Percentiles rank a stretch among this genome's conserved stretches.
Evolutionary conservation across 257 asterid species (phyloP).

Genomic region (Primulina eburnea): DNA sequence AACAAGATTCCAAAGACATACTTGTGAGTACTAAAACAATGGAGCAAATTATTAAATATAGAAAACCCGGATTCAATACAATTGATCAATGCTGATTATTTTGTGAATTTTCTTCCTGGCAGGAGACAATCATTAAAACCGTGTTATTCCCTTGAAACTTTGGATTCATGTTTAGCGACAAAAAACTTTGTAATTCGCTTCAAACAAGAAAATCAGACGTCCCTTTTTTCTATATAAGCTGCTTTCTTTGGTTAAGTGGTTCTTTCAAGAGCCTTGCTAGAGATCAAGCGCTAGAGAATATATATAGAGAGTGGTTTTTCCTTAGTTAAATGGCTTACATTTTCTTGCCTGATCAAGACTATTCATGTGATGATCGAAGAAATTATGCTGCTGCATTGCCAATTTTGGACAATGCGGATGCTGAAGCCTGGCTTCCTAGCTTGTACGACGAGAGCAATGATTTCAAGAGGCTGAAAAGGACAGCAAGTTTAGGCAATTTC

Average conservation of each 20-base stretch:
- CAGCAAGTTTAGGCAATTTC: conserved; percentile 30
- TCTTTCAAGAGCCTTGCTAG: conserved; percentile 57
- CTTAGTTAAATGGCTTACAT: conserved; percentile 38
- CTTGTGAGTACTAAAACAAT: conserved; percentile 16
- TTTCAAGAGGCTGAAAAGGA: conserved; percentile 44
- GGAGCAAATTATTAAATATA: neutral
- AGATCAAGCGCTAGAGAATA: conserved; percentile 13
- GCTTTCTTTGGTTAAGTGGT: conserved; percentile 38
- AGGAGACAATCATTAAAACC: conserved; percentile 26
- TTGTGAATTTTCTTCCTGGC: conserved; percentile 18
- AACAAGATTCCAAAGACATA: conserved; percentile 20
- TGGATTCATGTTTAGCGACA: conserved; percentile 18
- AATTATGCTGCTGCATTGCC: conserved; percentile 24
- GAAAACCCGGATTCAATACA: conserved; percentile 5
- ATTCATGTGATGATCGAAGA: conserved; percentile 28
- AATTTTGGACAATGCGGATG: conserved; percentile 28
- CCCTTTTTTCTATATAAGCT: conserved; percentile 28
- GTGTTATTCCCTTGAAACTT: neutral
- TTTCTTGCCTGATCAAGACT: conserved; percentile 27
- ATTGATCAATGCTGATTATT: conserved; percentile 29
- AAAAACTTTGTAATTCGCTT: conserved; percentile 28
- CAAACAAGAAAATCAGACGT: conserved; percentile 35
- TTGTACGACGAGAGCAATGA: conserved; percentile 38
- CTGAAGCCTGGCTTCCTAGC: conserved; percentile 35
- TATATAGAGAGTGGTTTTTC: neutral